Evolutionary conservation across 2,329 filamentous ascomycete genomes (phyloP).

Genomic region (Fusarium sp.): DNA sequence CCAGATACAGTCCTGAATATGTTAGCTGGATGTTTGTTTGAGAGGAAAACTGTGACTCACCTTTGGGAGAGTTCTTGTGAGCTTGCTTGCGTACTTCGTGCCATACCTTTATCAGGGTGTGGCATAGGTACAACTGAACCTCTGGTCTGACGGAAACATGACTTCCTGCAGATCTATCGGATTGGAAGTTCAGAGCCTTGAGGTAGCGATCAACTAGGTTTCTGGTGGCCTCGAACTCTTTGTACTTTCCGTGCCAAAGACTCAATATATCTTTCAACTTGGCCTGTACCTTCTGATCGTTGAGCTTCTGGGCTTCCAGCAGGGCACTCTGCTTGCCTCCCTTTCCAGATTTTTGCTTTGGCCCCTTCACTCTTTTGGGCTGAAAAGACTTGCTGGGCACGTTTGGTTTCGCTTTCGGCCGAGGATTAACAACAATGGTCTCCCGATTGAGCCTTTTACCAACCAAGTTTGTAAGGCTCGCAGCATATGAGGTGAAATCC

Average conservation of each 20-base stretch:
- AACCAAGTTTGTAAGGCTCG: slow-evolving; percentile 74
- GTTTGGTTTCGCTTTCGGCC: not conserved
- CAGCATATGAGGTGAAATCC: slow-evolving; percentile 76
- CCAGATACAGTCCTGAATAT: slow-evolving; percentile 37
- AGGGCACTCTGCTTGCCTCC: slow-evolving; percentile 56
- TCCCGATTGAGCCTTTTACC: slow-evolving; percentile 75
- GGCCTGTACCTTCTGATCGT: slow-evolving; percentile 51
- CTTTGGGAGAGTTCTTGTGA: not conserved
- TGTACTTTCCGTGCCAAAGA: slow-evolving; percentile 61
- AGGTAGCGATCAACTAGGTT: slow-evolving; percentile 61
- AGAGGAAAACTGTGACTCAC: not conserved
- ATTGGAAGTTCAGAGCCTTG: slow-evolving; percentile 63
- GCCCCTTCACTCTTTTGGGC: slow-evolving; percentile 22
- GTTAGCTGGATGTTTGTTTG: not conserved
- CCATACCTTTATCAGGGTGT: slow-evolving; percentile 11
- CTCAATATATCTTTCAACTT: slow-evolving; percentile 52
- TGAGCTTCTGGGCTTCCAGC: slow-evolving; percentile 52
- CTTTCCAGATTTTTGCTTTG: slow-evolving; percentile 44
- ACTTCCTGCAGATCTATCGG: not conserved
- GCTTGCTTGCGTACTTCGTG: not conserved
- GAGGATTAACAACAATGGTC: slow-evolving; percentile 64
- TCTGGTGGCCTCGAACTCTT: slow-evolving; percentile 61
- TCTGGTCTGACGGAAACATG: slow-evolving; percentile 4
- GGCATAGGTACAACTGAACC: slow-evolving; percentile 12
- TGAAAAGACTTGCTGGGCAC: slow-evolving; percentile 6